Evolutionary conservation across 129 eudicot genomes (phyloP).

Genomic region (Pulicaria dysenterica): DNA sequence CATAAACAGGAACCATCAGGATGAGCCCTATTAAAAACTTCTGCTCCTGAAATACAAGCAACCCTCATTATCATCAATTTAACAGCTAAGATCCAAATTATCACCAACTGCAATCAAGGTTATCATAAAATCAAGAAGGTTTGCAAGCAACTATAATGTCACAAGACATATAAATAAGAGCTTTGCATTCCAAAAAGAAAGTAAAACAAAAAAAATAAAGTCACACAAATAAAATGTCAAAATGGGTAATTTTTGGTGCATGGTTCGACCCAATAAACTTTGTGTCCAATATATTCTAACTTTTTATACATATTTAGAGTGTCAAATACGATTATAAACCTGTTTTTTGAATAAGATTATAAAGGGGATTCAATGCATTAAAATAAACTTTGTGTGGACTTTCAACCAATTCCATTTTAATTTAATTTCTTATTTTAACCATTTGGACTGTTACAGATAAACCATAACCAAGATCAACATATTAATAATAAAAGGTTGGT

Average conservation of each 20-base stretch:
- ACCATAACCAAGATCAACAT: background rate
- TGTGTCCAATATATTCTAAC: background rate
- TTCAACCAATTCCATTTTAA: background rate
- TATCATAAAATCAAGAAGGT: slow-evolving; percentile 1
- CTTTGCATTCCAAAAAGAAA: too few relatives aligned
- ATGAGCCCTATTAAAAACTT: slow-evolving; percentile 77
- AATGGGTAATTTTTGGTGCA: too few relatives aligned
- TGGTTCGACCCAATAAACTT: background rate
- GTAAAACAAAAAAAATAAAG: too few relatives aligned
- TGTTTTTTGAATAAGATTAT: background rate
- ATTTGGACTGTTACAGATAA: background rate
- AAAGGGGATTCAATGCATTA: background rate
- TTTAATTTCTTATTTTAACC: background rate
- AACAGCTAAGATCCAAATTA: slow-evolving; percentile 7
- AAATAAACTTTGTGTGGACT: background rate
- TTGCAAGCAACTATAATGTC: background rate
- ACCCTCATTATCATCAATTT: slow-evolving; percentile 13
- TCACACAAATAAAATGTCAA: too few relatives aligned
- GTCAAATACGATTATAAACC: background rate
- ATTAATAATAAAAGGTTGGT: too few relatives aligned
- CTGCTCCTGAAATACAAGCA: slow-evolving; percentile 69
- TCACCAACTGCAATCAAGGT: slow-evolving; percentile 1
- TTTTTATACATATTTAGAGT: background rate
- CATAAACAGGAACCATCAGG: slow-evolving; percentile 91
- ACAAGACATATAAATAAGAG: background rate